A percentile compares a stretch with the other conserved stretches of the same genome.
phyloP scores from a whole-genome alignment of 2,329 filamentous ascomycete genomes.

The Penicillium sp. region DNA sequence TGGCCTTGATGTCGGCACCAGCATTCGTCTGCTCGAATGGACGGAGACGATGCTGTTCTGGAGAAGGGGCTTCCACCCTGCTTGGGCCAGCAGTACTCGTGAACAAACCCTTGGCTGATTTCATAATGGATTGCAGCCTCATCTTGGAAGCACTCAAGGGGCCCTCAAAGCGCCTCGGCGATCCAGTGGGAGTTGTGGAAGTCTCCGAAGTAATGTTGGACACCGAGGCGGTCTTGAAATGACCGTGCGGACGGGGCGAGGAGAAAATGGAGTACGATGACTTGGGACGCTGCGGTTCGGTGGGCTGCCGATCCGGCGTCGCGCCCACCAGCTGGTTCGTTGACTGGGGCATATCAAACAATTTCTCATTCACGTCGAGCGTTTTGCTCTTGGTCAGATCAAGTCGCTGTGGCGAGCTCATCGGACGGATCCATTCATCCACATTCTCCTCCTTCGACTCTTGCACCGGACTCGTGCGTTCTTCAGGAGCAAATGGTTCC shows the following conservation, averaged over 20 bases:
- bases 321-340: constrained; percentile 8
- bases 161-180: constrained; percentile 60
- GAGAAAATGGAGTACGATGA: constrained; percentile 58
- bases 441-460: constrained; percentile 38
- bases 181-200: constrained; percentile 54
- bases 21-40: constrained; percentile 24
- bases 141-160: constrained; percentile 88
- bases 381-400: constrained; percentile 56
- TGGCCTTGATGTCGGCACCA: constrained; percentile 14
- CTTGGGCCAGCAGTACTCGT: constrained; percentile 63
- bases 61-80: constrained; percentile 50
- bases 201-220: constrained; percentile 50
- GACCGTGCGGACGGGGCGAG: constrained; percentile 44
- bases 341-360: constrained; percentile 23
- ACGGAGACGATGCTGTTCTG: constrained; percentile 30
- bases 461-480: constrained; percentile 16
- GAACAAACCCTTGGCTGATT: constrained; percentile 78
- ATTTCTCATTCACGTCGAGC: constrained; percentile 55
- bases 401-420: constrained; percentile 43
- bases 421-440: constrained; percentile 56
- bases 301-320: constrained; percentile 6
- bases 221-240: constrained; percentile 58
- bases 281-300: constrained; percentile 51
- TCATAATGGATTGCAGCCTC: constrained; percentile 84
- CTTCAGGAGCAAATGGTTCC: constrained; percentile 18